Evolutionary conservation across 441 rosid genomes (phyloP).

Genomic region (Croton setiger): DNA sequence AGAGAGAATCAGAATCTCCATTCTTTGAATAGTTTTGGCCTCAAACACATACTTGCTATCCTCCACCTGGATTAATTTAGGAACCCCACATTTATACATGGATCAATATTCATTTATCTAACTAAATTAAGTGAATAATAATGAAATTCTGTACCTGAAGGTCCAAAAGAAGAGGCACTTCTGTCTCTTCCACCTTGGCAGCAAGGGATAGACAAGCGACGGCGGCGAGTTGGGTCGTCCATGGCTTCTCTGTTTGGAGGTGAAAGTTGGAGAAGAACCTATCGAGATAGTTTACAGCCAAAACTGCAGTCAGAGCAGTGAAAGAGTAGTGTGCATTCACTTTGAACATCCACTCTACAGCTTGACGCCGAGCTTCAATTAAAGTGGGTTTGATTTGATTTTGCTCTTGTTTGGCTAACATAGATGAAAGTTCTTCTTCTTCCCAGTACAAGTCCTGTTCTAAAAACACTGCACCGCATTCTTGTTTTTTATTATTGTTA

Average conservation of each 20-base stretch:
- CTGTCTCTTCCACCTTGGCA: slow-evolving; percentile 72
- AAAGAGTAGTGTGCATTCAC: slow-evolving; percentile 48
- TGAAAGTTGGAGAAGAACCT: slow-evolving; percentile 44
- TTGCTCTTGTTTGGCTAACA: slow-evolving; percentile 44
- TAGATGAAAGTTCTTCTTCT: slow-evolving; percentile 43
- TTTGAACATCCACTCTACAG: slow-evolving; percentile 59
- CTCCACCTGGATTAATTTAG: slow-evolving; percentile 43
- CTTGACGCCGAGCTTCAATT: slow-evolving; percentile 42
- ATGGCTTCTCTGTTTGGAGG: slow-evolving; percentile 48
- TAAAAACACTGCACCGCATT: slow-evolving; percentile 22
- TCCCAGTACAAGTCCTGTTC: slow-evolving; percentile 50
- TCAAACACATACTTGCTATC: slow-evolving; percentile 50
- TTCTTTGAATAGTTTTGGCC: slow-evolving; percentile 62
- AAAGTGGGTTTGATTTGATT: slow-evolving; percentile 28
- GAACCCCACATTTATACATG: slow-evolving; percentile 4
- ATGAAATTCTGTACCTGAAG: slow-evolving; percentile 40
- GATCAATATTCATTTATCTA: no score
- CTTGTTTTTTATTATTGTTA: slow-evolving; percentile 3
- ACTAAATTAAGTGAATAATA: no score
- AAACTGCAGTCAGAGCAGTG: slow-evolving; percentile 55
- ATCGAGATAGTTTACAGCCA: slow-evolving; percentile 66
- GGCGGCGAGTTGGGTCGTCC: slow-evolving; percentile 66
- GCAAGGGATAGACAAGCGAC: slow-evolving; percentile 70
- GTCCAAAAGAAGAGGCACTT: slow-evolving; percentile 56
- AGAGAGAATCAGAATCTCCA: slow-evolving; percentile 77